Conservation (phyloP, 768 basidiomycete genomes). For the Boletus reticuloceps region DNA sequence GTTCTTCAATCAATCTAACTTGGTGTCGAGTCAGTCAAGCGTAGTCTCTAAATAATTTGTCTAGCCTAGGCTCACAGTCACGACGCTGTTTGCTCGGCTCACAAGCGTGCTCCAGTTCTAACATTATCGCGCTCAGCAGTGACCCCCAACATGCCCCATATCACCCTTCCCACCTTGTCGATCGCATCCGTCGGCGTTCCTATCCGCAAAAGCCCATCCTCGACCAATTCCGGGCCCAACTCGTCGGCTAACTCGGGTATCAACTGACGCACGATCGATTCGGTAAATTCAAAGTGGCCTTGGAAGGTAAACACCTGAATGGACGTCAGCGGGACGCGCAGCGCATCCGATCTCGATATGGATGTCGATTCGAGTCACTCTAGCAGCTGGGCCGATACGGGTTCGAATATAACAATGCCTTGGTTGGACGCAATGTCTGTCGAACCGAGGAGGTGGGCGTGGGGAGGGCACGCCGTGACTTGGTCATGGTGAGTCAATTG, state of each 20-base stretch:
- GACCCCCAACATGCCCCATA: not conserved
- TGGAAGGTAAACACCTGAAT: not conserved
- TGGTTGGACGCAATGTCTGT: conserved; percentile 61
- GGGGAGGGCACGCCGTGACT: conserved; percentile 57
- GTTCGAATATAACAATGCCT: conserved; percentile 60
- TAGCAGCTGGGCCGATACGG: not conserved
- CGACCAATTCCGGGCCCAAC: not conserved
- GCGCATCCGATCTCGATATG: too few species aligned
- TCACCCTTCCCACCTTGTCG: not conserved
- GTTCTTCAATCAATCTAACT: not conserved
- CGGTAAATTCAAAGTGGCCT: not conserved
- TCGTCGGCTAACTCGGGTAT: not conserved
- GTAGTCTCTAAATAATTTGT: too few species aligned
- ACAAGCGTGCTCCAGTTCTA: too few species aligned
- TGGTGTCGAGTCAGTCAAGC: not conserved
- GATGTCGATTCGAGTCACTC: too few species aligned
- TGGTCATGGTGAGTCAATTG: conserved; percentile 91
- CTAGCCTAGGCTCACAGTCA: too few species aligned
- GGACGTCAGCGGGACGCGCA: too few species aligned
- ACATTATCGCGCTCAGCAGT: too few species aligned
- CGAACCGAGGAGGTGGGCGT: conserved; percentile 62
- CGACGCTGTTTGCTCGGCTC: too few species aligned
- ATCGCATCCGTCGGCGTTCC: not conserved
- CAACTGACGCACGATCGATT: not conserved
- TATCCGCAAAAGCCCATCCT: not conserved